Percentiles rank a stretch among this genome's conserved stretches.
phyloP scores from a whole-genome alignment of 129 eudicot species.

The Saussurea involucrata region DNA sequence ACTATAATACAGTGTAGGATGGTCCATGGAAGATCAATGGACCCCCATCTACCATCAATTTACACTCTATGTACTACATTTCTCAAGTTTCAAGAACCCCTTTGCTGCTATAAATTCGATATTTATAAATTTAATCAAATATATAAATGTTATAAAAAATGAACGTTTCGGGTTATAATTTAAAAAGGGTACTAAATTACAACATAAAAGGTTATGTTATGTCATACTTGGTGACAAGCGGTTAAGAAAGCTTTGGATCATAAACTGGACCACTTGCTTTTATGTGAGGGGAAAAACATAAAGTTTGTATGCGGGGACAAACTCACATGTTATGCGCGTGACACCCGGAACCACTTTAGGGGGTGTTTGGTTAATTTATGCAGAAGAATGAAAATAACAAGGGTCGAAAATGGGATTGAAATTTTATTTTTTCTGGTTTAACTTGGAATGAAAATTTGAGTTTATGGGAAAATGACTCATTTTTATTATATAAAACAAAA shows the following conservation, averaged over 20 bases:
- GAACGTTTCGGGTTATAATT: not conserved
- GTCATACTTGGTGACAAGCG: not conserved
- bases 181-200: not conserved
- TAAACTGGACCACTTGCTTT: constrained; percentile 53
- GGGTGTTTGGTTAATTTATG: not conserved
- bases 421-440: no score
- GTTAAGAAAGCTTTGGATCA: not conserved
- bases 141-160: not conserved
- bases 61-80: not conserved
- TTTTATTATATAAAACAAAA: no score
- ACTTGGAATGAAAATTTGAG: no score
- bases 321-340: constrained; percentile 44
- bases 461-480: no score
- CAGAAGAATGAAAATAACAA: no score
- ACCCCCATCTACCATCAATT: constrained; percentile 20
- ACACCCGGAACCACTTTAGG: constrained; percentile 19
- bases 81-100: not conserved
- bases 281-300: constrained; percentile 27
- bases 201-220: not conserved
- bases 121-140: not conserved
- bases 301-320: constrained; percentile 26
- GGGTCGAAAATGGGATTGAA: no score
- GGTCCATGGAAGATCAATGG: constrained; percentile 24
- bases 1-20: constrained; percentile 2
- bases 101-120: not conserved